Conservation (phyloP, 2,329 filamentous ascomycete species). For the Aspergillus brasiliensis region DNA sequence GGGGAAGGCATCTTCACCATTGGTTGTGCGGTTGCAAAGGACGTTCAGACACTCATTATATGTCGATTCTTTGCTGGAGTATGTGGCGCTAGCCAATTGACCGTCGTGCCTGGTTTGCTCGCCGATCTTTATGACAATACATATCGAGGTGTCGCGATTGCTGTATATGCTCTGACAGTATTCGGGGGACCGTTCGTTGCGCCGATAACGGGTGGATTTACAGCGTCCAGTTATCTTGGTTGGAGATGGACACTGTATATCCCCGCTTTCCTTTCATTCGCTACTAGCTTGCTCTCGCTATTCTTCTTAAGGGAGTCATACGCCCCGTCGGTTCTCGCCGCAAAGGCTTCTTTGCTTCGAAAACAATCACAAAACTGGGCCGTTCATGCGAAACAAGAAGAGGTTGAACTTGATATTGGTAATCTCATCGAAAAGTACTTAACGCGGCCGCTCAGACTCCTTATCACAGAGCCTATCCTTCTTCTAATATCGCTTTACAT, state of each 20-base stretch:
- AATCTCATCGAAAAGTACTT: slow-evolving; percentile 42
- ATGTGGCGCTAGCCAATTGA: slow-evolving; percentile 43
- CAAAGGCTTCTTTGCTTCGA: slow-evolving; percentile 37
- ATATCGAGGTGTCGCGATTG: slow-evolving; percentile 28
- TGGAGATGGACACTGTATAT: slow-evolving; percentile 48
- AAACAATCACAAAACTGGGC: slow-evolving; percentile 37
- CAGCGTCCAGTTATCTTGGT: slow-evolving; percentile 36
- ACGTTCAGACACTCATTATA: slow-evolving; percentile 37
- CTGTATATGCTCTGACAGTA: slow-evolving; percentile 42
- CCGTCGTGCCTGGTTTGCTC: slow-evolving; percentile 40
- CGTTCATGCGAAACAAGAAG: slow-evolving; percentile 34
- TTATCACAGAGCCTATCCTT: slow-evolving; percentile 47
- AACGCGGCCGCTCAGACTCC: slow-evolving; percentile 34
- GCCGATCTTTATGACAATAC: slow-evolving; percentile 26
- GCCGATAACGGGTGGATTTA: slow-evolving; percentile 42
- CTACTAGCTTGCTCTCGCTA: slow-evolving; percentile 15
- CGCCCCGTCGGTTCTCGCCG: slow-evolving; percentile 36
- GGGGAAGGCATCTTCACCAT: slow-evolving; percentile 47
- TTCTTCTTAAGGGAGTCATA: slow-evolving; percentile 39
- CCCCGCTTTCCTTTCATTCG: slow-evolving; percentile 39
- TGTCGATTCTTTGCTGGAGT: slow-evolving; percentile 47
- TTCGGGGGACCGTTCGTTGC: slow-evolving; percentile 42
- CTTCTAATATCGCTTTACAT: slow-evolving; percentile 32
- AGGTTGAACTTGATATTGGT: slow-evolving; percentile 32
- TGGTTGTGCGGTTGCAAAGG: slow-evolving; percentile 42